These are phyloP conservation scores for Cordyceps sp. DNA, from an alignment of 2,329 filamentous ascomycete genomes.

Conservation along the genomic window DNA sequence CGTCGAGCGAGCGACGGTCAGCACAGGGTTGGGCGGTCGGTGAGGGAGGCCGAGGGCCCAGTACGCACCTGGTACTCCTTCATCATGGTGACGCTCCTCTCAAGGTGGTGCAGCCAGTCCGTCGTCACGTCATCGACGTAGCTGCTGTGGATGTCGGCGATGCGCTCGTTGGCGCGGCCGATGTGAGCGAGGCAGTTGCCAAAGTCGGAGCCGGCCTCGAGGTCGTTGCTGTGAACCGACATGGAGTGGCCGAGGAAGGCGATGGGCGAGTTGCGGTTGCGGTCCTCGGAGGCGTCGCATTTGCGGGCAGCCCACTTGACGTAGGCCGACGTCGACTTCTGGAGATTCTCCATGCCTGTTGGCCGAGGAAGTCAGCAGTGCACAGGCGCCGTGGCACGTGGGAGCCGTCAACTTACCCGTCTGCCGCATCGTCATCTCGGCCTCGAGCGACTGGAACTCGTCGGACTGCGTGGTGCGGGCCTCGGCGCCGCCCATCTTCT, in stretches of 20 bases:
- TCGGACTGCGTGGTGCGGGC: constrained; percentile 75
- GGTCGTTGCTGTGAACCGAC: constrained; percentile 81
- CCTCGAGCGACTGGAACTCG: constrained; percentile 78
- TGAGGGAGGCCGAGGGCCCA: no score
- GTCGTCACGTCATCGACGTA: constrained; percentile 64
- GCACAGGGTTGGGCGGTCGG: no score
- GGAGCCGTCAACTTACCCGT: constrained; percentile 46
- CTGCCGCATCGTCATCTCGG: constrained; percentile 77
- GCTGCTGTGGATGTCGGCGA: constrained; percentile 70
- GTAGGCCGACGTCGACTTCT: constrained; percentile 72
- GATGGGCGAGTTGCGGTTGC: constrained; percentile 70
- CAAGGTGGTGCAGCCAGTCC: constrained; percentile 82
- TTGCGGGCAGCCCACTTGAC: constrained; percentile 77
- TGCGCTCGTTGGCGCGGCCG: constrained; percentile 75
- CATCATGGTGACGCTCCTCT: constrained; percentile 82
- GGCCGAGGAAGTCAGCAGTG: background rate
- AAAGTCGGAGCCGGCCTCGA: constrained; percentile 79
- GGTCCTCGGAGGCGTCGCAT: constrained; percentile 64
- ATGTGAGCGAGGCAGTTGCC: constrained; percentile 66
- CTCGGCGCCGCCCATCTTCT: constrained; percentile 89
- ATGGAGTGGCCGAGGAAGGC: constrained; percentile 71
- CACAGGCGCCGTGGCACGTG: background rate
- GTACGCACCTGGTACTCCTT: constrained; percentile 79
- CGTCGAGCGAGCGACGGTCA: background rate
- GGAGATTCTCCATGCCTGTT: constrained; percentile 75